phyloP scores from a whole-genome alignment of 2,329 filamentous ascomycete species.

The Trichoderma harzianum region DNA sequence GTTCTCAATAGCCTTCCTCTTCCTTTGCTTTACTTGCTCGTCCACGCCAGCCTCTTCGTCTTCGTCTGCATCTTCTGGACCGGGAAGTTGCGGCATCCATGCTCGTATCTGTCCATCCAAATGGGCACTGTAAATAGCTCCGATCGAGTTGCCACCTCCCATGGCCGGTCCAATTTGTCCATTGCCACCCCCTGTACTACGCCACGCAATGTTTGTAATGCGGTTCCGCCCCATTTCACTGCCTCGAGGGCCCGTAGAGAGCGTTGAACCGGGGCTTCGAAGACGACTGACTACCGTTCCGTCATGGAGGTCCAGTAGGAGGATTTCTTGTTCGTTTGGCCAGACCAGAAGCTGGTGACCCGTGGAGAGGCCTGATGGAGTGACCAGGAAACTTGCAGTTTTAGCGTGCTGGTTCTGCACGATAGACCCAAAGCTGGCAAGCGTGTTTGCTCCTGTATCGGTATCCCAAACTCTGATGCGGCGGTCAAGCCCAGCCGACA shows the following conservation, averaged over 20 bases:
- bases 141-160: conserved; percentile 51
- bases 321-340: conserved; percentile 76
- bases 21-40: conserved; percentile 52
- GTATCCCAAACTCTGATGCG: conserved; percentile 86
- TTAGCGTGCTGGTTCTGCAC: conserved; percentile 70
- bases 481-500: conserved; percentile 80
- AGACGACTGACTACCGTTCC: conserved; percentile 70
- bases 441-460: conserved; percentile 75
- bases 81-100: conserved; percentile 65
- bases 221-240: conserved; percentile 61
- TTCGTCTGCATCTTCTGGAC: conserved; percentile 48
- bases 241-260: conserved; percentile 36
- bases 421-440: conserved; percentile 81
- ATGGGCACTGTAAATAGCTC: conserved; percentile 73
- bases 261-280: conserved; percentile 57
- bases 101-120: conserved; percentile 77
- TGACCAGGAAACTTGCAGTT: conserved; percentile 58
- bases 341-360: conserved; percentile 68
- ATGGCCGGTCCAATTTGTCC: conserved; percentile 58
- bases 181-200: conserved; percentile 54
- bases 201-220: conserved; percentile 75
- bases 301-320: conserved; percentile 75
- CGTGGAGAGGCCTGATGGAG: conserved; percentile 57
- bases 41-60: conserved; percentile 42
- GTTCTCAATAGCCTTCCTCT: conserved; percentile 75